phyloP scores from a whole-genome alignment of 2,329 filamentous ascomycete species.

The Neobulgaria alba region DNA sequence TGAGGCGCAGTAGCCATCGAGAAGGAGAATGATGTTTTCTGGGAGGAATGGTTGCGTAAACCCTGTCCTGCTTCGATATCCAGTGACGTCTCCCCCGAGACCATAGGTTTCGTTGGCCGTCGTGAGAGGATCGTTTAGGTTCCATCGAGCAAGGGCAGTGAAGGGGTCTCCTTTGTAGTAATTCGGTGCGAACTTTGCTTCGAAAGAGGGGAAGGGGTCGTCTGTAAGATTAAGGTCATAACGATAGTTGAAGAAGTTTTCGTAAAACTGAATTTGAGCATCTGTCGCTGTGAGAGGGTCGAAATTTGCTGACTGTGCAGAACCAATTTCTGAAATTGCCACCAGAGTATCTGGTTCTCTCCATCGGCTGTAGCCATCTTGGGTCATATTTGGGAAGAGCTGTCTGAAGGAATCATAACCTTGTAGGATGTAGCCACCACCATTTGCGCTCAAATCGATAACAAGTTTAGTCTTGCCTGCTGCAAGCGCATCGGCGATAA shows the following conservation, averaged over 20 bases:
- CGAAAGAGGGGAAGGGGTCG: slow-evolving; percentile 18
- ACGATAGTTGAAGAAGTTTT: slow-evolving; percentile 22
- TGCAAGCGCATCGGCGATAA: slow-evolving; percentile 38
- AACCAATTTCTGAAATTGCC: slow-evolving; percentile 17
- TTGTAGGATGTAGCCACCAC: slow-evolving; percentile 43
- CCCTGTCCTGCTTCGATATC: slow-evolving; percentile 25
- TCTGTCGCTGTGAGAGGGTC: slow-evolving; percentile 19
- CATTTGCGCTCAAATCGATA: slow-evolving; percentile 54
- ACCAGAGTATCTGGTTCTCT: slow-evolving; percentile 20
- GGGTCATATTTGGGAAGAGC: slow-evolving; percentile 27
- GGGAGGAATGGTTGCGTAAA: slow-evolving; percentile 31
- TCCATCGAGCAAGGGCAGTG: slow-evolving; percentile 21
- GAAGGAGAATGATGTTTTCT: slow-evolving; percentile 33
- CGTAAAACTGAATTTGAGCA: slow-evolving; percentile 12
- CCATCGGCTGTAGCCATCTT: slow-evolving; percentile 21
- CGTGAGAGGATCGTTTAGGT: slow-evolving; percentile 20
- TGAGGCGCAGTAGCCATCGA: slow-evolving; percentile 49
- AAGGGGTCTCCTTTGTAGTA: slow-evolving; percentile 16
- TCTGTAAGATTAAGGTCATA: slow-evolving; percentile 23
- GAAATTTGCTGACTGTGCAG: slow-evolving; percentile 18
- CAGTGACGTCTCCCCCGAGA: slow-evolving; percentile 27
- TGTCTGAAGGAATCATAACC: slow-evolving; percentile 42
- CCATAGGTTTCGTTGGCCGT: slow-evolving; percentile 20
- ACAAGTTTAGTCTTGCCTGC: slow-evolving; percentile 50
- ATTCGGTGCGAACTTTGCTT: slow-evolving; percentile 22